These are phyloP conservation scores for Luzula sylvatica DNA, from an alignment of 176 grass and related monocot genomes.

Conservation along the genomic window DNA sequence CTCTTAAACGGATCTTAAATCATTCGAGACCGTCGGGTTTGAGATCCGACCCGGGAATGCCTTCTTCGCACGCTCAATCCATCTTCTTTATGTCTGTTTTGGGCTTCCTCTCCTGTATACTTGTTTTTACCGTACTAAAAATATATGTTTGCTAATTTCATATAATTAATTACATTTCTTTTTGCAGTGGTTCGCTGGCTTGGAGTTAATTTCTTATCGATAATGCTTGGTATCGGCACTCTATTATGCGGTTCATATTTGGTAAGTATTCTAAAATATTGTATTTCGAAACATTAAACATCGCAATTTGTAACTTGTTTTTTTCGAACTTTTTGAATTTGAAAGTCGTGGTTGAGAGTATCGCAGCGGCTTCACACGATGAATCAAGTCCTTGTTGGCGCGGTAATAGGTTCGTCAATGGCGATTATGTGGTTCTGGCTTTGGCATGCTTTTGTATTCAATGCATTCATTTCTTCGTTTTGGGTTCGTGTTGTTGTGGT, in stretches of 20 bases:
- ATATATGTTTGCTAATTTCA: no score
- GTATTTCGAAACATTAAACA: no score
- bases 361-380: slow-evolving; percentile 65
- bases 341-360: slow-evolving; percentile 79
- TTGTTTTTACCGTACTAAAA: not conserved
- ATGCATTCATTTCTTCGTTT: slow-evolving; percentile 44
- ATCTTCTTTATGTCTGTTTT: slow-evolving; percentile 54
- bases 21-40: slow-evolving; percentile 66
- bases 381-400: slow-evolving; percentile 68
- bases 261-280: no score
- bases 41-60: slow-evolving; percentile 90
- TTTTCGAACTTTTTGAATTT: slow-evolving; percentile 17
- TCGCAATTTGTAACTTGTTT: not conserved
- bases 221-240: slow-evolving; percentile 32
- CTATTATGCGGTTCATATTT: slow-evolving; percentile 45
- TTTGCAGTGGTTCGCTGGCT: slow-evolving; percentile 63
- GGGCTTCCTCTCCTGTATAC: slow-evolving; percentile 65
- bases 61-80: slow-evolving; percentile 85
- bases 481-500: slow-evolving; percentile 33
- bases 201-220: slow-evolving; percentile 29
- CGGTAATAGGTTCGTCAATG: slow-evolving; percentile 34
- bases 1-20: slow-evolving; percentile 61
- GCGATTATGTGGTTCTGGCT: slow-evolving; percentile 42
- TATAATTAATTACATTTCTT: no score
- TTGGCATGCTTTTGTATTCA: slow-evolving; percentile 52